These are phyloP conservation scores for Picea glauca DNA, from an alignment of 75 land plant genomes.

Conservation along the genomic window DNA sequence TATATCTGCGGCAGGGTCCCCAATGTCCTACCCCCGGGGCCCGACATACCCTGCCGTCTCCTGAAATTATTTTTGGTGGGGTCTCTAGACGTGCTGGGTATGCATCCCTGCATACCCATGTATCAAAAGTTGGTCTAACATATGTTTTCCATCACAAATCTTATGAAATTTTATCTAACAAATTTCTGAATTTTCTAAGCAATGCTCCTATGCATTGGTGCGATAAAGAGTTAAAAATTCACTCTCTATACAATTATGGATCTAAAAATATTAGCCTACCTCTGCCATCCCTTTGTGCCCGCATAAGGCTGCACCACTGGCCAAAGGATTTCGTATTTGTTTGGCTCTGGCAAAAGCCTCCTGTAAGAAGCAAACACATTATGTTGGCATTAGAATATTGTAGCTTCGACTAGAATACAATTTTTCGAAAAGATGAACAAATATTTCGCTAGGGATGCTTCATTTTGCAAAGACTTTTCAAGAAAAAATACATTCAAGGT, in stretches of 20 bases:
- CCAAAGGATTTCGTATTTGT: conserved; percentile 39
- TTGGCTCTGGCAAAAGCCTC: conserved; percentile 75
- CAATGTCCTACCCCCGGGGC: too few species aligned
- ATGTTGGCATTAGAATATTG: not conserved
- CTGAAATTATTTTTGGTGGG: too few species aligned
- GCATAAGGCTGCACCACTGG: conserved; percentile 79
- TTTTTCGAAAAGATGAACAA: not conserved
- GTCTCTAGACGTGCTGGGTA: too few species aligned
- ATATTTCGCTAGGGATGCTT: not conserved
- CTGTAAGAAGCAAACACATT: conserved; percentile 29
- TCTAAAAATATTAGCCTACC: conserved; percentile 36
- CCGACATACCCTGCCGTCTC: too few species aligned
- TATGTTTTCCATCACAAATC: not conserved
- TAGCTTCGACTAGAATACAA: not conserved
- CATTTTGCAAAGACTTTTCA: not conserved
- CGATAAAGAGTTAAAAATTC: not conserved
- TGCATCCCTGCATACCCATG: too few species aligned
- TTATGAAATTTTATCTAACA: not conserved
- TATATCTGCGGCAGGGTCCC: too few species aligned
- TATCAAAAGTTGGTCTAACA: too few species aligned
- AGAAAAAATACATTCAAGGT: not conserved
- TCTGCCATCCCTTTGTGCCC: conserved; percentile 93
- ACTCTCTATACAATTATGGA: not conserved
- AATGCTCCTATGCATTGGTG: not conserved
- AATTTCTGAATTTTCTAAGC: not conserved